phyloP scores from a whole-genome alignment of 2,329 filamentous ascomycete genomes.

The Blastomyces gilchristii region DNA sequence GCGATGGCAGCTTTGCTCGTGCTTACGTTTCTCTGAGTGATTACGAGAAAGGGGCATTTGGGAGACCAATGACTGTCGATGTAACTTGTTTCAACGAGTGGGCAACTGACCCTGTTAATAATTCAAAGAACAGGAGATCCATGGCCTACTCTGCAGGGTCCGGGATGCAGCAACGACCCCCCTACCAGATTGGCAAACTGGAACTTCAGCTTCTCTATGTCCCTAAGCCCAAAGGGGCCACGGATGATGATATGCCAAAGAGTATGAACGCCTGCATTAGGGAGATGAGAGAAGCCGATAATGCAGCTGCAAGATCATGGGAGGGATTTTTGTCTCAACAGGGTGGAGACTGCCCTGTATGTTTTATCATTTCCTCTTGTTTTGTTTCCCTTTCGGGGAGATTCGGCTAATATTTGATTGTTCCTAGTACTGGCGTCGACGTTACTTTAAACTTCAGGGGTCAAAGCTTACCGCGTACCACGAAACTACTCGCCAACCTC shows the following conservation, averaged over 20 bases:
- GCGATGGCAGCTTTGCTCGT: conserved; percentile 87
- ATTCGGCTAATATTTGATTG: conserved; percentile 31
- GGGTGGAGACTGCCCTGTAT: conserved; percentile 91
- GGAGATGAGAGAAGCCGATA: conserved; percentile 84
- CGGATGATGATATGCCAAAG: conserved; percentile 97
- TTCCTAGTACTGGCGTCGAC: conserved; percentile 82
- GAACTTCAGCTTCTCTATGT: conserved; percentile 92
- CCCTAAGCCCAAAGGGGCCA: conserved; percentile 73
- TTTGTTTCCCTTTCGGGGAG: conserved; percentile 15
- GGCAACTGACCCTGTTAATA: conserved; percentile 77
- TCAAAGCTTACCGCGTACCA: conserved; percentile 92
- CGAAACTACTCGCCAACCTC: conserved; percentile 86
- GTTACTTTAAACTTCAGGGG: conserved; percentile 89
- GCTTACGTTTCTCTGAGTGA: conserved; percentile 91
- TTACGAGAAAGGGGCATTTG: conserved; percentile 79
- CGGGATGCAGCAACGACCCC: conserved; percentile 56
- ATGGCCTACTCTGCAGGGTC: conserved; percentile 51
- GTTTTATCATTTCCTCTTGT: conserved; percentile 29
- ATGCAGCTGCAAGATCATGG: conserved; percentile 63
- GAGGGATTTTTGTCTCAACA: conserved; percentile 92
- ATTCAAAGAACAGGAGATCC: conserved; percentile 87
- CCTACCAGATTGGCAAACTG: conserved; percentile 94
- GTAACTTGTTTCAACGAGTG: conserved; percentile 97
- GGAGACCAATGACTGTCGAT: conserved; percentile 76
- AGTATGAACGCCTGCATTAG: conserved; percentile 96